Evolutionary conservation across 257 asterid species (phyloP), one percentile per base, ranked within the genome.

Genomic region (Petunia axillaris): DNA sequence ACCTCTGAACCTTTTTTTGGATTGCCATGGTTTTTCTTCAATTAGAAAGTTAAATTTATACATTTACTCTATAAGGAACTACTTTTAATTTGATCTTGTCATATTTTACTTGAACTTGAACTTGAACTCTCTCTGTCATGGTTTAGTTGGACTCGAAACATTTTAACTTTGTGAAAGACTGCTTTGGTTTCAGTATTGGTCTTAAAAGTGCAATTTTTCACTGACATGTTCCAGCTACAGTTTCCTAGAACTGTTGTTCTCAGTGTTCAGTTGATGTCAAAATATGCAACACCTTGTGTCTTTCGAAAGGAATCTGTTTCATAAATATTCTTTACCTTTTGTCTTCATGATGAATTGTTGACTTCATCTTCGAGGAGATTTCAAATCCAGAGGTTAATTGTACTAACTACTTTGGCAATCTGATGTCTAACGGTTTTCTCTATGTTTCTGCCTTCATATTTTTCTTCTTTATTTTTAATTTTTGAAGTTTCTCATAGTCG

Each of bases 181-280:
- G 74, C 15, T 65, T 39, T 65, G 36, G 36, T 6, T 38, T 65
- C 36, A n/a, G 36, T 65, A 65, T 14, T 13, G 5, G 52, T 65
- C 74, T 50, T 65, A 5, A 2, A 50, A 65, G 1, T 65, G 74
- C 35, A 39, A 25, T 65, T 39, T 65, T 11, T 39, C 13, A 14
- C 74, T 65, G 74, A 13, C 35, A 65, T 65, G 13, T 65, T 65
- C 36, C 50, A 14, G 74, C 52, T 40, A 65, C 74, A 11, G 50
- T 65, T 39, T 13, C 50, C 2, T 39, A n/a, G 50, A 65, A 39
- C 50, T 39, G 52, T 40, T 35, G 10, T 63, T 36, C 16, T 37
- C 44, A 63, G 16, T 8, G 1, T 41, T 63, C 5, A 35, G 68
- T 10, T 63, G 16, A 63, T 63, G 68, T 38, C 68, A 63, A 63